These are phyloP conservation scores for Phlebiopsis flavidoalba DNA, from an alignment of 768 basidiomycete genomes.

Conservation along the genomic window DNA sequence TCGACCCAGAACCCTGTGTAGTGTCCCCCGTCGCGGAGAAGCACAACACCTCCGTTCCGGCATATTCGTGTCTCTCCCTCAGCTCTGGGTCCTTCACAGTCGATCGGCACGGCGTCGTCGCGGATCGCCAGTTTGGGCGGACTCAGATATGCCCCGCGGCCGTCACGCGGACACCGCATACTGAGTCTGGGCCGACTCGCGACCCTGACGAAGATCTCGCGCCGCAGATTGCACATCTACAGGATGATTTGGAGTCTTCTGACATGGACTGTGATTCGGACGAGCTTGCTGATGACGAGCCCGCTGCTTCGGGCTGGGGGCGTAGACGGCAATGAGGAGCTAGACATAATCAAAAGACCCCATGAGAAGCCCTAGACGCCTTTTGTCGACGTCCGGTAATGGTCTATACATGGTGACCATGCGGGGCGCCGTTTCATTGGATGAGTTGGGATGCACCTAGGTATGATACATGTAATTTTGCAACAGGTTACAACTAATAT, in stretches of 20 bases:
- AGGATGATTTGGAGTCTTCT: neutral
- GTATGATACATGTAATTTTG: neutral
- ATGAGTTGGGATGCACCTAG: neutral
- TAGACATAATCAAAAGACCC: neutral
- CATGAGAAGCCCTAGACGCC: slow-evolving; percentile 5
- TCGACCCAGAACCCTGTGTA: too few species aligned
- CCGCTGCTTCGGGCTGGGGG: neutral
- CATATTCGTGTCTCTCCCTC: neutral
- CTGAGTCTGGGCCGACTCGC: neutral
- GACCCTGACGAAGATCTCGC: neutral
- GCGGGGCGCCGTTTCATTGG: slow-evolving; percentile 14
- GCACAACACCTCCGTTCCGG: neutral
- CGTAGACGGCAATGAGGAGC: neutral
- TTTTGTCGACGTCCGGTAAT: slow-evolving; percentile 18
- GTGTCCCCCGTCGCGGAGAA: too few species aligned
- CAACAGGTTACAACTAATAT: neutral
- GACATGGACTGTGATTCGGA: neutral
- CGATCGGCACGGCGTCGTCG: neutral
- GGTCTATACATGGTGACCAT: slow-evolving; percentile 16
- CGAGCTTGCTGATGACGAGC: neutral
- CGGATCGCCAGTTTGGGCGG: neutral
- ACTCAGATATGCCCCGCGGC: neutral
- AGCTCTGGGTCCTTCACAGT: neutral
- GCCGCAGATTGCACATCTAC: neutral
- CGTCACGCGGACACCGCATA: neutral